Evolutionary conservation across 768 basidiomycete species (phyloP).

Genomic region (Trametes gibbosa): DNA sequence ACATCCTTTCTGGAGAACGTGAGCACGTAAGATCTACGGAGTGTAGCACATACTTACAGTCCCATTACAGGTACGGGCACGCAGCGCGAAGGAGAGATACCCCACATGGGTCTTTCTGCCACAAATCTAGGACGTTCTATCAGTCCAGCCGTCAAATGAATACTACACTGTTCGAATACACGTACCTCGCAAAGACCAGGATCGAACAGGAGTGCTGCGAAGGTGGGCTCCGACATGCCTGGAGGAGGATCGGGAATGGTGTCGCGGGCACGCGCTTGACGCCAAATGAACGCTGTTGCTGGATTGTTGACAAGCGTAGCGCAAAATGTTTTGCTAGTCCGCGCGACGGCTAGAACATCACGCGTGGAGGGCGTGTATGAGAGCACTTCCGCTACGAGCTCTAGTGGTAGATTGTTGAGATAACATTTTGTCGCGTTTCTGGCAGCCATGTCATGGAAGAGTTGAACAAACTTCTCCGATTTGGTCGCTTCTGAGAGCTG

Average conservation of each 20-base stretch:
- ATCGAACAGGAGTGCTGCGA: constrained; percentile 65
- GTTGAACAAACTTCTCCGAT: no score
- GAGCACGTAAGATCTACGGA: no score
- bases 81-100: constrained; percentile 49
- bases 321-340: constrained; percentile 55
- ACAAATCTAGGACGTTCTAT: constrained; percentile 37
- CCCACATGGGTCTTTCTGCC: constrained; percentile 32
- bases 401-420: constrained; percentile 45
- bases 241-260: constrained; percentile 43
- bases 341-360: constrained; percentile 57
- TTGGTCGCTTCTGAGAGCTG: no score
- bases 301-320: constrained; percentile 43
- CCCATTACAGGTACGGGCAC: constrained; percentile 43
- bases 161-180: background rate
- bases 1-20: background rate
- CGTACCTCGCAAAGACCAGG: constrained; percentile 54
- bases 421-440: background rate
- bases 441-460: no score
- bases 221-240: constrained; percentile 52
- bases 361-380: constrained; percentile 48
- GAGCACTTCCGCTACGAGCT: constrained; percentile 64
- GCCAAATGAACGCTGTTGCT: constrained; percentile 58
- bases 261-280: constrained; percentile 38
- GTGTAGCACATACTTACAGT: constrained; percentile 27
- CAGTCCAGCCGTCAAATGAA: background rate